These are phyloP conservation scores for Gastrolobium villosum DNA, from an alignment of 306 rosid species.

Conservation along the genomic window DNA sequence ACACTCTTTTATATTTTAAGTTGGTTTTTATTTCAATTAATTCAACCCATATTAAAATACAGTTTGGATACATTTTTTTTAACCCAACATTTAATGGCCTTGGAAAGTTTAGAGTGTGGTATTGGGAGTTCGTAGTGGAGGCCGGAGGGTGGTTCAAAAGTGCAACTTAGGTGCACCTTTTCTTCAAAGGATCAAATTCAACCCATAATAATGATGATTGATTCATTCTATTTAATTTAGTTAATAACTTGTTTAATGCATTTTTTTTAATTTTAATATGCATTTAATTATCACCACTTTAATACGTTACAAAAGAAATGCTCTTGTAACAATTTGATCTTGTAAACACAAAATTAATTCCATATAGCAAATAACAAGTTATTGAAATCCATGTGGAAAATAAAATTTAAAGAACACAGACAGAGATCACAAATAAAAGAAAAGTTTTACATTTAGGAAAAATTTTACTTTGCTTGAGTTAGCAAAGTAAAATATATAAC, in stretches of 20 bases:
- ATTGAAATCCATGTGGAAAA: constrained; percentile 7
- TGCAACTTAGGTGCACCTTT: constrained; percentile 7
- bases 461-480: too few relatives aligned
- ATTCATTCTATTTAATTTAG: too few relatives aligned
- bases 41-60: not conserved
- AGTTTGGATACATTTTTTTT: too few relatives aligned
- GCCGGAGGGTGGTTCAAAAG: not conserved
- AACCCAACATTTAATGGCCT: too few relatives aligned
- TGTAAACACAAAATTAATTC: constrained; percentile 25
- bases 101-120: not conserved
- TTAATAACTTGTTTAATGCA: too few relatives aligned
- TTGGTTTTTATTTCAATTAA: too few relatives aligned
- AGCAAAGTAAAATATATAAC: too few relatives aligned
- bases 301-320: not conserved
- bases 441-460: too few relatives aligned
- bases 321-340: not conserved
- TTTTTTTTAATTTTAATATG: constrained; percentile 3
- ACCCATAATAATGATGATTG: too few relatives aligned
- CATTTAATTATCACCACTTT: constrained; percentile 5
- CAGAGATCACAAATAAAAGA: constrained; percentile 22
- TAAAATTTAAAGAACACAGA: not conserved
- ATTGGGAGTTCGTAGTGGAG: not conserved
- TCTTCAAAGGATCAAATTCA: constrained; percentile 46
- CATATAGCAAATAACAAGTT: constrained; percentile 2
- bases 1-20: too few relatives aligned